Percentiles rank a stretch among this genome's conserved stretches.
Conservation (phyloP, 208 protist species). For the Wallacemonas rigidus region DNA sequence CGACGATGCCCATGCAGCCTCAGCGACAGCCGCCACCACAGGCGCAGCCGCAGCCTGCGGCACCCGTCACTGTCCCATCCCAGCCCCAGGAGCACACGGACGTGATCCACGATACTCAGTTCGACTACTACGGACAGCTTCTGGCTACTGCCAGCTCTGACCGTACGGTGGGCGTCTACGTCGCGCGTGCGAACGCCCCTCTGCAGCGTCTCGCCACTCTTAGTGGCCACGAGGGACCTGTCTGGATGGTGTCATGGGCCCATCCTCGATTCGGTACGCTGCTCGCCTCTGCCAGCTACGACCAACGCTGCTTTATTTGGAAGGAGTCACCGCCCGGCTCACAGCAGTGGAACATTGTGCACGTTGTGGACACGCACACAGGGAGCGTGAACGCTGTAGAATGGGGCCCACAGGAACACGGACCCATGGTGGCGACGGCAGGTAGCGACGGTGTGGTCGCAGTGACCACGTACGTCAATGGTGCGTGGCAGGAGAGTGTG, state of each 20-base stretch:
- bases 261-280: conserved; percentile 97
- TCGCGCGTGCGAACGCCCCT: conserved; percentile 57
- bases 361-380: conserved; percentile 74
- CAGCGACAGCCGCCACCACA: background rate
- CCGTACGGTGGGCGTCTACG: conserved; percentile 95
- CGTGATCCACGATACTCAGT: conserved; percentile 97
- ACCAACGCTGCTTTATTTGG: conserved; percentile 97
- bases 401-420: conserved; percentile 80
- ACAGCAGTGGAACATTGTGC: conserved; percentile 55
- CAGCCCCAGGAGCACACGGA: conserved; percentile 75
- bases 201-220: conserved; percentile 69
- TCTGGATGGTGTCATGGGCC: conserved; percentile 98
- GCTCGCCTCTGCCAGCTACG: conserved; percentile 97
- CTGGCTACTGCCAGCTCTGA: conserved; percentile 98
- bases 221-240: conserved; percentile 95
- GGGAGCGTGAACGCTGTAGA: conserved; percentile 82
- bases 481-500: conserved; percentile 71
- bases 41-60: background rate
- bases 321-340: conserved; percentile 59
- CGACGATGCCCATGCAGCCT: background rate
- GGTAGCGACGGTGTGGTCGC: conserved; percentile 82
- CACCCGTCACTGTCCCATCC: background rate
- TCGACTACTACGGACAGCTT: conserved; percentile 98
- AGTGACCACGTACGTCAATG: conserved; percentile 58
- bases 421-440: conserved; percentile 64